These are phyloP conservation scores for Hypholoma sublateritium DNA, from an alignment of 768 basidiomycete genomes.

Conservation along the genomic window DNA sequence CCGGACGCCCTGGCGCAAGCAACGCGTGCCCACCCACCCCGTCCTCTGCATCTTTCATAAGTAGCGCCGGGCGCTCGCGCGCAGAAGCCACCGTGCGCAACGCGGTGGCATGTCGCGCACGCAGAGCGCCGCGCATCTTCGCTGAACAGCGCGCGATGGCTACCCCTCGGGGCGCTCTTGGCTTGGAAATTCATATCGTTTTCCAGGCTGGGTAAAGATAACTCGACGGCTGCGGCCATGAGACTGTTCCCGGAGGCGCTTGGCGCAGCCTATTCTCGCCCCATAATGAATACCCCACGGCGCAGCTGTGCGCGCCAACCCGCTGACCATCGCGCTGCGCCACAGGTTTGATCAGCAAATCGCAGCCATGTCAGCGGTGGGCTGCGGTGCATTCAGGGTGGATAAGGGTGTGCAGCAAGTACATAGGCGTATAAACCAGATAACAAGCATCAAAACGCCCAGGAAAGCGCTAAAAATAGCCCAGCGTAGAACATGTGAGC, in stretches of 20 bases:
- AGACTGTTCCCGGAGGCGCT: not conserved
- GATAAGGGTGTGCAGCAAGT: not conserved
- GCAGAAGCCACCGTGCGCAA: not conserved
- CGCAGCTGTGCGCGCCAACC: not conserved
- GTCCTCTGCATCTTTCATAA: too few species aligned
- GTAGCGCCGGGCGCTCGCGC: too few species aligned
- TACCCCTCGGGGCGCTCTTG: not conserved
- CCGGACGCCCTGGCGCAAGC: not conserved
- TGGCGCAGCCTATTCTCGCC: not conserved
- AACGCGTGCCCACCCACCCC: too few species aligned
- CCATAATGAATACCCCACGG: not conserved
- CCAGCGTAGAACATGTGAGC: conserved; percentile 16
- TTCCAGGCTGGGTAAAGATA: not conserved
- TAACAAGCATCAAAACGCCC: conserved; percentile 17
- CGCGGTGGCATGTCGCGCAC: not conserved
- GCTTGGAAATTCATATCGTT: not conserved
- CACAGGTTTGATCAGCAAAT: not conserved
- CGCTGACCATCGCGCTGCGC: not conserved
- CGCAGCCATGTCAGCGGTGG: not conserved
- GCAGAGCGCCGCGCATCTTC: not conserved
- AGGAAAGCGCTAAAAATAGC: conserved; percentile 22
- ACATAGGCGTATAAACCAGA: not conserved
- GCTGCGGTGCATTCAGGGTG: not conserved
- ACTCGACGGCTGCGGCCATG: not conserved
- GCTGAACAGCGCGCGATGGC: too few species aligned